phyloP scores from a whole-genome alignment of 2,329 filamentous ascomycete genomes.

The Zasmidium citrigriseum region DNA sequence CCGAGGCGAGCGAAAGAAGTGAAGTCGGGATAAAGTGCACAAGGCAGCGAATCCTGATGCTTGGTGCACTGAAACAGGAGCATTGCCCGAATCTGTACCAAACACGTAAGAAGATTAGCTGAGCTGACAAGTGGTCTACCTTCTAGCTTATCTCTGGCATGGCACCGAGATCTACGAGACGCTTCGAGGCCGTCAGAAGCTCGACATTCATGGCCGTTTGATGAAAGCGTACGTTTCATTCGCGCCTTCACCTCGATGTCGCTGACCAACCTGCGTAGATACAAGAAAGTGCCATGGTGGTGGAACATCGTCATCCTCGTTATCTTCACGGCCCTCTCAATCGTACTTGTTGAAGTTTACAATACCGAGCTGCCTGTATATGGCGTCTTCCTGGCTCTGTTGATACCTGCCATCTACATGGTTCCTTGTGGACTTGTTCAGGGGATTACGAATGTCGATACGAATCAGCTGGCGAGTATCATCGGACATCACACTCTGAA shows the following conservation, averaged over 20 bases:
- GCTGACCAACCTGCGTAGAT: neutral
- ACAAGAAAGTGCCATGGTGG: slow-evolving; percentile 71
- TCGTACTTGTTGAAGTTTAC: slow-evolving; percentile 30
- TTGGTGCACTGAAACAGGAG: neutral
- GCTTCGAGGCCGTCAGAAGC: slow-evolving; percentile 27
- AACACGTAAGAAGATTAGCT: too few species aligned
- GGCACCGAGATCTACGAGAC: slow-evolving; percentile 36
- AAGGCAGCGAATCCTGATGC: too few species aligned
- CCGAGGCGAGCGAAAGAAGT: too few species aligned
- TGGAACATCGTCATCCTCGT: slow-evolving; percentile 53
- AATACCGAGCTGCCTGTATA: slow-evolving; percentile 66
- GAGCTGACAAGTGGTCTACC: too few species aligned
- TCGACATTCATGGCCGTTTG: slow-evolving; percentile 66
- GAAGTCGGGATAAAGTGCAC: neutral
- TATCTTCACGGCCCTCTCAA: slow-evolving; percentile 28
- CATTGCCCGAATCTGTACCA: too few species aligned
- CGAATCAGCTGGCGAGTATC: slow-evolving; percentile 32
- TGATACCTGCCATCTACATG: slow-evolving; percentile 78
- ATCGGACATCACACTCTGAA: neutral
- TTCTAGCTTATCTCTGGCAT: slow-evolving; percentile 36
- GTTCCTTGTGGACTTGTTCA: slow-evolving; percentile 91
- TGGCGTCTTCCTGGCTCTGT: slow-evolving; percentile 75
- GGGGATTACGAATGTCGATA: slow-evolving; percentile 67
- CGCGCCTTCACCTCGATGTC: neutral
- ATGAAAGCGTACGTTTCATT: slow-evolving; percentile 68